Evolutionary conservation across 805 yeast species (phyloP).

Genomic region (Wickerhamiella bombiphila): DNA sequence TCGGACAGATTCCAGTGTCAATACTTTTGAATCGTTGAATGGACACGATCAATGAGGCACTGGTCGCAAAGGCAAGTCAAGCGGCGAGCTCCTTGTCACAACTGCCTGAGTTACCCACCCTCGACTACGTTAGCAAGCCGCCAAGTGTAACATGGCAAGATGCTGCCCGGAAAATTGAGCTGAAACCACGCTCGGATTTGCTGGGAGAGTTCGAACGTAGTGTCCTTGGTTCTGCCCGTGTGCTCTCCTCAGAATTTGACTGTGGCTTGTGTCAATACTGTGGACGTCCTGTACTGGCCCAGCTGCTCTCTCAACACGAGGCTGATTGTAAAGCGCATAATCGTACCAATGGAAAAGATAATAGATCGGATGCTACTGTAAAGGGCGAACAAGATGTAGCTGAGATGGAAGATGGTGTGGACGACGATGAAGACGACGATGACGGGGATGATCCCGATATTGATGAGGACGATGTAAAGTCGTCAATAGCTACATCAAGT

Average conservation of each 20-base stretch:
- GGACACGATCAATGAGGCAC: constrained; percentile 2
- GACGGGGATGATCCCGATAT: not conserved
- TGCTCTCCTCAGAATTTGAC: constrained; percentile 18
- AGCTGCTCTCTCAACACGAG: constrained; percentile 16
- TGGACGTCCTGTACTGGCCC: constrained; percentile 18
- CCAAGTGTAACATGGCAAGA: constrained; percentile 16
- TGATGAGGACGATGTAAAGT: not conserved
- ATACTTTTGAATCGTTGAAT: no score
- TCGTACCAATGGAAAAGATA: not conserved
- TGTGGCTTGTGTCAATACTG: constrained; percentile 21
- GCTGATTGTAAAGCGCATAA: constrained; percentile 8
- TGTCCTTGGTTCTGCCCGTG: constrained; percentile 16
- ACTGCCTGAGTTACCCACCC: no score
- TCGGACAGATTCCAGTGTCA: no score
- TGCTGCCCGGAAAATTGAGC: constrained; percentile 11
- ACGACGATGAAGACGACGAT: not conserved
- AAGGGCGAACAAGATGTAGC: constrained; percentile 1
- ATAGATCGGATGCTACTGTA: not conserved
- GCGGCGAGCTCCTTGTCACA: no score
- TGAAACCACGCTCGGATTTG: constrained; percentile 9
- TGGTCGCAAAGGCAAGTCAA: constrained; percentile 11
- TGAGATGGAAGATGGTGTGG: not conserved
- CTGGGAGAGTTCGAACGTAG: constrained; percentile 17
- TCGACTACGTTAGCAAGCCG: no score
- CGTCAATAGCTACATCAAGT: not conserved